These are phyloP conservation scores for Suillus lakei DNA, from an alignment of 768 basidiomycete genomes.

Conservation along the genomic window DNA sequence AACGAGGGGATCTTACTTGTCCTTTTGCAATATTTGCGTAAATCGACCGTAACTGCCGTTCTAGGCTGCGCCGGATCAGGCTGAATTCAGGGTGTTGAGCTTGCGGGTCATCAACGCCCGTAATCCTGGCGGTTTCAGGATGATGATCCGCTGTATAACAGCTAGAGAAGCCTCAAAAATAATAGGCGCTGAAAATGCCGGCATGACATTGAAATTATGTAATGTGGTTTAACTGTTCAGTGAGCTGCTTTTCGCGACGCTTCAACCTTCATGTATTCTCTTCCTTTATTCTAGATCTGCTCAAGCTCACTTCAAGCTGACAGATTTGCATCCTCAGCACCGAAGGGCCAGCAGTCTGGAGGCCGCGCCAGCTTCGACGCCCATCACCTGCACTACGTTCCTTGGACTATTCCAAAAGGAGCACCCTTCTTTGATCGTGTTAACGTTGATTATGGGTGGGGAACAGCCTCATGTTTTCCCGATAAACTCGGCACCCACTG, in stretches of 20 bases:
- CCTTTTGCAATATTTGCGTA: neutral
- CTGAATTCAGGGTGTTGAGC: neutral
- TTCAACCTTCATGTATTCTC: neutral
- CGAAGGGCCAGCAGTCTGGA: neutral
- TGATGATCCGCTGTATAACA: conserved; percentile 1
- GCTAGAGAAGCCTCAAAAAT: neutral
- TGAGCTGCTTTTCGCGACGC: neutral
- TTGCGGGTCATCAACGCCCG: neutral
- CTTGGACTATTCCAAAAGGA: neutral
- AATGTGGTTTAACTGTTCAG: neutral
- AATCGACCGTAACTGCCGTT: neutral
- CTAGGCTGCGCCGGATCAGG: neutral
- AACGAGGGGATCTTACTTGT: neutral
- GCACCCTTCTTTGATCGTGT: neutral
- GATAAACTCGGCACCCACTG: neutral
- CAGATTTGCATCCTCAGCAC: neutral
- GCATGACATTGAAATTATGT: neutral
- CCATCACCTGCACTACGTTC: neutral
- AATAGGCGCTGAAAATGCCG: neutral
- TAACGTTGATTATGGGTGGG: neutral
- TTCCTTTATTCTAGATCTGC: neutral
- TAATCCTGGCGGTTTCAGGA: neutral
- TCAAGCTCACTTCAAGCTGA: neutral
- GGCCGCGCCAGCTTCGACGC: neutral
- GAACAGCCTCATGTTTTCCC: neutral